A percentile compares a stretch with the other conserved stretches of the same genome.
Conservation (phyloP, 805 yeast species). For the Wickerhamomyces alni region DNA sequence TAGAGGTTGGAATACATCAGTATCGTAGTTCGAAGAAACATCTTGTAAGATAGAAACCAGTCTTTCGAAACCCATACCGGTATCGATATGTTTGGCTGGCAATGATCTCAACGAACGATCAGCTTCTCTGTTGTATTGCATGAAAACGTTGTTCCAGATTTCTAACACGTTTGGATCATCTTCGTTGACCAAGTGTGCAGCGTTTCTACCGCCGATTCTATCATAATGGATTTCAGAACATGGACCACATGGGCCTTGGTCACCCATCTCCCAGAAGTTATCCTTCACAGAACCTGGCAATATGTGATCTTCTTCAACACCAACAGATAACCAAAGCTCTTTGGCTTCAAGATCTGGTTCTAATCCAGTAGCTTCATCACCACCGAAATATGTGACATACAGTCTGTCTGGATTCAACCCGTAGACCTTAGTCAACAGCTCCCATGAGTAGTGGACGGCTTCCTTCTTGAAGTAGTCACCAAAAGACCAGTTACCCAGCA, state of each 20-base stretch:
- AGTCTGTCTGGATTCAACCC: constrained; percentile 74
- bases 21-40: constrained; percentile 90
- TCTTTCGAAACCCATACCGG: constrained; percentile 99
- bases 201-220: constrained; percentile 97
- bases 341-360: constrained; percentile 94
- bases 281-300: constrained; percentile 87
- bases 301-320: constrained; percentile 88
- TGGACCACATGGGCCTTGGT: constrained; percentile 99
- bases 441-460: constrained; percentile 89
- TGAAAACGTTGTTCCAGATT: constrained; percentile 96
- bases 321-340: constrained; percentile 76
- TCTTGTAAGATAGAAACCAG: constrained; percentile 91
- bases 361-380: constrained; percentile 76
- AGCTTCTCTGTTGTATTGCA: constrained; percentile 93
- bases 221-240: constrained; percentile 97
- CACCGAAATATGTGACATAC: constrained; percentile 95
- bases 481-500: constrained; percentile 99
- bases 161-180: constrained; percentile 98
- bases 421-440: constrained; percentile 77
- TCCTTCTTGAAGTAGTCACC: constrained; percentile 98
- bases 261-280: constrained; percentile 99
- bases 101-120: constrained; percentile 72
- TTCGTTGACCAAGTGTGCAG: constrained; percentile 81
- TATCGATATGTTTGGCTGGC: constrained; percentile 94
- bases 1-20: constrained; percentile 91